Base-by-base conservation (phyloP, 225 moss, liverwort and hornwort species). In the Pleurozium schreberi region DNA sequence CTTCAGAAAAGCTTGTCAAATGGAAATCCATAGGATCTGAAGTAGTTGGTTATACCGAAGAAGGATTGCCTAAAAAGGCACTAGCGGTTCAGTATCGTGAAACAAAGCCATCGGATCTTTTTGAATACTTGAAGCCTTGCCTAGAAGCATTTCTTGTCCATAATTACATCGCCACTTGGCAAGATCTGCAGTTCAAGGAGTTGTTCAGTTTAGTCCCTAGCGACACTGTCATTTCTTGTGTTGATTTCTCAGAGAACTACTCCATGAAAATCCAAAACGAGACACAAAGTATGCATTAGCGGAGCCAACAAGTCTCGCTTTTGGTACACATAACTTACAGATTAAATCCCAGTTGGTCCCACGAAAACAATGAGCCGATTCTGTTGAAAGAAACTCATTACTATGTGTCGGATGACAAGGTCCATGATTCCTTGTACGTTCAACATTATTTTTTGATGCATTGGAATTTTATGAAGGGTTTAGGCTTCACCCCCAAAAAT, bases 151-250 rank as follows among this genome's bases (percentile, higher is more conserved):
- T 62, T 62, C 9, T 60, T 5, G 26, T 26, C 26, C 26, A 60
- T 12, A 60, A 60, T 60, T 60, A 60, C 10, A 60, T 60, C 2
- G 62, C 62, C 28, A 62, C 3, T 1, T 28, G 14, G 62, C 28
- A 62, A 14, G 14, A 14, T 62, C 30, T 30, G 5, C 7, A 62
- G 3, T 62, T 62, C 7, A 62, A 62, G 7, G 30, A 62, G 28
- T 5, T 78, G 15, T 80, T 80, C 6, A 42, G 0, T 59, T 80
- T 18, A 57, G 7, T 40, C 40, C 42, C 59, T 28, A 40, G 11
- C 0, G 18, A 59, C 18, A 80, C 11, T 40, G 0, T 80, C 16
- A 58, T 80, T 2, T 80, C 6, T 0, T 59, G 42, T 11, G 28
- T 80, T 6, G 80, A 80, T 40, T 59, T 80, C 14, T 42, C 6